phyloP scores from a whole-genome alignment of 2,329 filamentous ascomycete genomes.

The Aspergillus luchuensis region DNA sequence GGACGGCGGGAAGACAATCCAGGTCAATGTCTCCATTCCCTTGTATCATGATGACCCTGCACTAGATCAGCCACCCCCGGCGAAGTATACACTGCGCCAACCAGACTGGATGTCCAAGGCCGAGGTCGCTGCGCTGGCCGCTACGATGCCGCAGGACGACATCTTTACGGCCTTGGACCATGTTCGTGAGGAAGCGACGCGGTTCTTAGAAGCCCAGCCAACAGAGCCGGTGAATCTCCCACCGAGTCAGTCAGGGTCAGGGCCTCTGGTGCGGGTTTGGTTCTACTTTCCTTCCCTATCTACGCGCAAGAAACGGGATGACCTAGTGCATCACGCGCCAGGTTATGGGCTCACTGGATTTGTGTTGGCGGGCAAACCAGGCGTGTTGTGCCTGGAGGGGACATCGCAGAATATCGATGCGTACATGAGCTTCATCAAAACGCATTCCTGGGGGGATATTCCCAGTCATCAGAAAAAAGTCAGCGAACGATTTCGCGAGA shows the following conservation, averaged over 20 bases:
- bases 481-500: slow-evolving; percentile 51
- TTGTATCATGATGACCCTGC: slow-evolving; percentile 20
- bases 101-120: slow-evolving; percentile 57
- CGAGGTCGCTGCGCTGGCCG: slow-evolving; percentile 43
- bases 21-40: slow-evolving; percentile 35
- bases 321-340: slow-evolving; percentile 58
- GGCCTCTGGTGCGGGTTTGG: slow-evolving; percentile 56
- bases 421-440: slow-evolving; percentile 66
- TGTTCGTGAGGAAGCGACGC: slow-evolving; percentile 38
- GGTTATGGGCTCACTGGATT: slow-evolving; percentile 60
- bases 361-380: slow-evolving; percentile 62
- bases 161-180: slow-evolving; percentile 51
- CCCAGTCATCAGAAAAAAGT: slow-evolving; percentile 65
- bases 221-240: not conserved
- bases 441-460: slow-evolving; percentile 64
- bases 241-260: not conserved
- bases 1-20: slow-evolving; percentile 27
- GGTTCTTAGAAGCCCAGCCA: not conserved
- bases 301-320: slow-evolving; percentile 60
- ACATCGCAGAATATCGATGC: slow-evolving; percentile 52
- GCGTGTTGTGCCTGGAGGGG: slow-evolving; percentile 43
- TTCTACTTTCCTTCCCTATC: slow-evolving; percentile 66
- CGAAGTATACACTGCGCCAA: slow-evolving; percentile 47
- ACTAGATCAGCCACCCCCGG: slow-evolving; percentile 26
- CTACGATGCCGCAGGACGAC: slow-evolving; percentile 48